Evolutionary conservation across 345 rosid species (phyloP), one percentile per base, ranked within the genome.

Genomic region (Citrus hindsii): DNA sequence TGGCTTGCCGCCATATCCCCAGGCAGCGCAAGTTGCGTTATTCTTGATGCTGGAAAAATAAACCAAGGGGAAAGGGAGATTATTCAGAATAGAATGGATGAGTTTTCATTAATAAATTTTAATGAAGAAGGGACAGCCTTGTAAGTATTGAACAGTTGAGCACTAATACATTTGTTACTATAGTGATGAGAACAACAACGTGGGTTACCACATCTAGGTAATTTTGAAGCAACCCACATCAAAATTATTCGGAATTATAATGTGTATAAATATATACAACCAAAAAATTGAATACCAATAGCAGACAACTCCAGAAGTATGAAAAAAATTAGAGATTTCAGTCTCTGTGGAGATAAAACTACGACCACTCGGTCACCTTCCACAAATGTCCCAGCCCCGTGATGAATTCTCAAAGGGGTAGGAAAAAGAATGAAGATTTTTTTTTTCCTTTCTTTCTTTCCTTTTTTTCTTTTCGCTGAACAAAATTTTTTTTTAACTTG

Each of bases 231-330:
- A 80, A 73, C 83, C 87, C 84, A 78, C 58, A 64, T 58, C 2
- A 67, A 76, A 72, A 79, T 79, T 79, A 80, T 84, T 79, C 38
- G 46, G 69, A 68, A 73, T 70, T 77, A 71, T 80, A 71, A 16
- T 65, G 55, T 80, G 22, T 4, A 2, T 30, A 16, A 22, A 76
- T 76, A 80, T 83, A 77, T 81, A 86, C 87, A 86, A 76, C 82
- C 78, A 88, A 81, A 88, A 88, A 84, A 82, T 33, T 69, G 78
- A 74, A 79, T 76, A 13, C n/a, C 40, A 76, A 79, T 78, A 27
- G 5, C 51, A 3, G 60, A 53, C 53, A 68, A 71, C 40, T 69
- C 21, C 40, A 40, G 59, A 76, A 9, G 76, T 51, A 59, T 63
- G 53, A 73, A 32, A 21, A 64, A 51, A 13, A 22, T 37, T 22